Conservation (phyloP, 306 rosid species). For the Hylodesmum podocarpum region DNA sequence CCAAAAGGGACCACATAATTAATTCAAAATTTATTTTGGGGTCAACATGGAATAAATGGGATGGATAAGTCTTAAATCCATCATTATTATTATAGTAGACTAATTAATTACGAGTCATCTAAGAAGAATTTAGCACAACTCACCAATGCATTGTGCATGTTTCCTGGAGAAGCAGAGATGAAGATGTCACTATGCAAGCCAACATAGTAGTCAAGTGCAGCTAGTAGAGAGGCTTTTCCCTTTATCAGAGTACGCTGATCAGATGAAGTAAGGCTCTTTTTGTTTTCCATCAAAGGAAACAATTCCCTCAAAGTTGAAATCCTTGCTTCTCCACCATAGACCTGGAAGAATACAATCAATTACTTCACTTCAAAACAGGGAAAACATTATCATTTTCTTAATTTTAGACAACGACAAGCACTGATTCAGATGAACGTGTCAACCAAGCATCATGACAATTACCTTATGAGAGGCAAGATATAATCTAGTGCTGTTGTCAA, state of each 20-base stretch:
- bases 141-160: slow-evolving; percentile 99
- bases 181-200: slow-evolving; percentile 91
- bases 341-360: slow-evolving; percentile 51
- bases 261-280: slow-evolving; percentile 84
- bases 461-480: slow-evolving; percentile 99
- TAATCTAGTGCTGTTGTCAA: slow-evolving; percentile 84
- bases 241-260: slow-evolving; percentile 69
- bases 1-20: slow-evolving; percentile 9
- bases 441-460: slow-evolving; percentile 24
- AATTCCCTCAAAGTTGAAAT: slow-evolving; percentile 68
- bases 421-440: slow-evolving; percentile 1
- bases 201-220: slow-evolving; percentile 92
- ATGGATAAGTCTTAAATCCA: neutral
- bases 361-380: slow-evolving; percentile 2
- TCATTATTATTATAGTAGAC: neutral
- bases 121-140: slow-evolving; percentile 38
- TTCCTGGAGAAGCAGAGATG: slow-evolving; percentile 98
- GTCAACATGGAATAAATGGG: slow-evolving; percentile 23
- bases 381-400: slow-evolving; percentile 2
- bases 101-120: neutral
- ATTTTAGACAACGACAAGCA: slow-evolving; percentile 4
- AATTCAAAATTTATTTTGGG: neutral
- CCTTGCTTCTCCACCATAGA: slow-evolving; percentile 93
- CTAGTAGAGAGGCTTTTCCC: slow-evolving; percentile 94
- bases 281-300: slow-evolving; percentile 90